Evolutionary conservation across 1,284 basidiomycete genomes (phyloP).

Genomic region (Pterula multifida): DNA sequence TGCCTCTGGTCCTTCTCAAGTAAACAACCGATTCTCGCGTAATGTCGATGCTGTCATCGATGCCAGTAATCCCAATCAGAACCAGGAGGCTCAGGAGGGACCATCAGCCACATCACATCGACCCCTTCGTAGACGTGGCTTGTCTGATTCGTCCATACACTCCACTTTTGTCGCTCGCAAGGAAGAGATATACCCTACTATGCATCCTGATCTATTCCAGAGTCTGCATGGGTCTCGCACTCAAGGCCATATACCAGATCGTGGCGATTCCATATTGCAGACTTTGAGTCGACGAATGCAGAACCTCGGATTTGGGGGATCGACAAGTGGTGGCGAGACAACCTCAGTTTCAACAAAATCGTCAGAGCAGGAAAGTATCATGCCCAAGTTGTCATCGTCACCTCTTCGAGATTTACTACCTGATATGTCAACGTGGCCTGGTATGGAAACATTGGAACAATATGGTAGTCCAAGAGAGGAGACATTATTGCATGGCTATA

Average conservation of each 20-base stretch:
- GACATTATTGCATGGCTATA: neutral
- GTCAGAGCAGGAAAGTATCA: neutral
- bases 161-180: conserved; percentile 62
- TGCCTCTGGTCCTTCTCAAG: conserved; percentile 21
- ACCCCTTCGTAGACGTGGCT: conserved; percentile 62
- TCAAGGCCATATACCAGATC: conserved; percentile 9
- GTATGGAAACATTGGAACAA: neutral
- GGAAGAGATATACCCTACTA: conserved; percentile 15
- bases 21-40: conserved; percentile 34
- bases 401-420: neutral
- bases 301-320: conserved; percentile 18
- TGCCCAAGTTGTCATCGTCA: neutral
- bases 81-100: conserved; percentile 26
- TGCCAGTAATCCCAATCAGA: conserved; percentile 23
- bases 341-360: neutral
- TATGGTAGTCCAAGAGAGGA: conserved; percentile 1
- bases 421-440: neutral
- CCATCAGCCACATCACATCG: conserved; percentile 46
- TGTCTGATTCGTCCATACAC: conserved; percentile 85
- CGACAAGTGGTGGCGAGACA: neutral
- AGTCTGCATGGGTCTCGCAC: neutral
- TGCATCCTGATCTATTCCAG: neutral
- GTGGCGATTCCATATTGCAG: conserved; percentile 16
- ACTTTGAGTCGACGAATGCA: conserved; percentile 21
- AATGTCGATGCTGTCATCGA: conserved; percentile 75